Percentiles rank a stretch among this genome's conserved stretches.
Conservation (phyloP, 2,329 filamentous ascomycete genomes). For the Cylindrodendrum hubeiense region DNA sequence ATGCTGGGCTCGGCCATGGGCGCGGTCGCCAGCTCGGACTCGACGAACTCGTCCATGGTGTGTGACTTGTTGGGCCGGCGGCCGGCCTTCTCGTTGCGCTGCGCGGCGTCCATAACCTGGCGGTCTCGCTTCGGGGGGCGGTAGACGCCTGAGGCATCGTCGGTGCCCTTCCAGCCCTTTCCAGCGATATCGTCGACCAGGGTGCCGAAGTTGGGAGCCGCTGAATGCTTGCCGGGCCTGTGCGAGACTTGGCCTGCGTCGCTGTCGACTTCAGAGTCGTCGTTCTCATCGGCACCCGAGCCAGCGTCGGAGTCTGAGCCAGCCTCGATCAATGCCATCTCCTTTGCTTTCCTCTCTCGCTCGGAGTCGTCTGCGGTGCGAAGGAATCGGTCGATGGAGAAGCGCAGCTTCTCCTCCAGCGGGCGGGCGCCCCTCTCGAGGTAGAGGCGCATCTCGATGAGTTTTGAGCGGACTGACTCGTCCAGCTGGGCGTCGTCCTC, state of each 20-base stretch:
- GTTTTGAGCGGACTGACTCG: constrained; percentile 79
- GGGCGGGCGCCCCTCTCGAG: constrained; percentile 93
- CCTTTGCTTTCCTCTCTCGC: constrained; percentile 55
- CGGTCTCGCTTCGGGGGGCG: constrained; percentile 89
- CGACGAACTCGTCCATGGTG: constrained; percentile 92
- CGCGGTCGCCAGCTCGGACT: constrained; percentile 83
- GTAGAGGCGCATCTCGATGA: constrained; percentile 93
- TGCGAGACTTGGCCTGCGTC: constrained; percentile 46
- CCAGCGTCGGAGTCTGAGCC: constrained; percentile 41
- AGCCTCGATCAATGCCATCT: constrained; percentile 42
- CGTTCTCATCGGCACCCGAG: constrained; percentile 48
- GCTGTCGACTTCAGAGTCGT: constrained; percentile 50
- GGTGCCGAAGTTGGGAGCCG: constrained; percentile 49
- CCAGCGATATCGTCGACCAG: constrained; percentile 50
- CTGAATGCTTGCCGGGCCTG: constrained; percentile 43
- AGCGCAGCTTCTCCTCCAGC: constrained; percentile 89
- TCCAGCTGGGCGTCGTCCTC: constrained; percentile 64
- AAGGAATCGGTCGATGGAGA: constrained; percentile 95
- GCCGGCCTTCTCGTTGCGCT: constrained; percentile 69
- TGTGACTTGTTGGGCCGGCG: constrained; percentile 78
- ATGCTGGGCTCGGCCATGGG: constrained; percentile 91
- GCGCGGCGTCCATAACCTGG: constrained; percentile 82
- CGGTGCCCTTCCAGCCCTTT: constrained; percentile 44
- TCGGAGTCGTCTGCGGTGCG: constrained; percentile 84
- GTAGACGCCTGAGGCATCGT: constrained; percentile 78